phyloP scores from a whole-genome alignment of 2,329 filamentous ascomycete genomes.

The Aspergillus clavatus region DNA sequence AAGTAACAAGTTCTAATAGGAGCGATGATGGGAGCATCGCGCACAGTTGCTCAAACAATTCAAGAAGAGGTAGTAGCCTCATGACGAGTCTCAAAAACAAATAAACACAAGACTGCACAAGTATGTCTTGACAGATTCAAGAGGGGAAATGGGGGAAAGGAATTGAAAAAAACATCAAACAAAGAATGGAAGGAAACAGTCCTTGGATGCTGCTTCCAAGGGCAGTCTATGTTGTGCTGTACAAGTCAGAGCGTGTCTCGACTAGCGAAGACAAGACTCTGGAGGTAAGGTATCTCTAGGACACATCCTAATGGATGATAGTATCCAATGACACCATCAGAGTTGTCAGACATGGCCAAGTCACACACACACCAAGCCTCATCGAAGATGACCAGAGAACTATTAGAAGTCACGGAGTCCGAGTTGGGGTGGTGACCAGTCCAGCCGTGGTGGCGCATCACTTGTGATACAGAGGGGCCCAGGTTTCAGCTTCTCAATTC shows the following conservation, averaged over 20 bases:
- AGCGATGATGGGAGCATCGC: too few relatives aligned
- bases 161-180: background rate
- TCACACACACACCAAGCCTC: too few relatives aligned
- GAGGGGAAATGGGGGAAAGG: background rate
- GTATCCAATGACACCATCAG: too few relatives aligned
- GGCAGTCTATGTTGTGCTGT: background rate
- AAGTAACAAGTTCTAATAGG: too few relatives aligned
- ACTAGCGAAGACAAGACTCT: constrained; percentile 11
- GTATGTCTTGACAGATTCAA: background rate
- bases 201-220: background rate
- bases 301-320: background rate
- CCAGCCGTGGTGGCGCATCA: constrained; percentile 32
- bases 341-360: too few relatives aligned
- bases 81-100: too few relatives aligned
- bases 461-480: constrained; percentile 26
- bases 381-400: background rate
- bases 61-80: too few relatives aligned
- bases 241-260: constrained; percentile 1
- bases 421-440: constrained; percentile 36
- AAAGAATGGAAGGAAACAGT: constrained; percentile 1
- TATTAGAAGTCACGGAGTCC: constrained; percentile 29
- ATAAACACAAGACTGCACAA: constrained; percentile 2
- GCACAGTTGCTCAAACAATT: too few relatives aligned
- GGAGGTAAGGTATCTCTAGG: constrained; percentile 4
- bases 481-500: constrained; percentile 25